Evolutionary conservation across 2,329 filamentous ascomycete genomes (phyloP).

Genomic region (Aspergillus sp.): DNA sequence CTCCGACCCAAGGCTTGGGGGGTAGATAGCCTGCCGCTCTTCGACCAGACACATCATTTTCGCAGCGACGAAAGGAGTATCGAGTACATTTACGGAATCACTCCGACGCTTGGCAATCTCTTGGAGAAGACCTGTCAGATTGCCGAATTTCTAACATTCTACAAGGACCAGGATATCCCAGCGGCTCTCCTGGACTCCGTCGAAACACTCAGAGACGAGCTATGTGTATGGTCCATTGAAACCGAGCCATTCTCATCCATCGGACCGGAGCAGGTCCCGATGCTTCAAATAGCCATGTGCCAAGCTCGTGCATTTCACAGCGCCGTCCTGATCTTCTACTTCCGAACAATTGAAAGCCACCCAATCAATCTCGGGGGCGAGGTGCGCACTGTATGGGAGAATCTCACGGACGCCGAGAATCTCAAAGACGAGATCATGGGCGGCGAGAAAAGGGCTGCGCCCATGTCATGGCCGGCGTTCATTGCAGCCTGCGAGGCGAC

Average conservation of each 20-base stretch:
- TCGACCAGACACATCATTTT: slow-evolving; percentile 3
- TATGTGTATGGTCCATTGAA: slow-evolving; percentile 3
- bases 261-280: background rate
- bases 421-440: slow-evolving; percentile 7
- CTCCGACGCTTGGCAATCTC: slow-evolving; percentile 10
- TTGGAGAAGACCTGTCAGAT: slow-evolving; percentile 10
- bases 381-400: slow-evolving; percentile 6
- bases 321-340: slow-evolving; percentile 9
- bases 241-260: slow-evolving; percentile 3
- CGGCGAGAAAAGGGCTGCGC: slow-evolving; percentile 9
- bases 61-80: slow-evolving; percentile 4
- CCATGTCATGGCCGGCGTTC: slow-evolving; percentile 16
- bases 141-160: slow-evolving; percentile 3
- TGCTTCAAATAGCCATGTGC: slow-evolving; percentile 7
- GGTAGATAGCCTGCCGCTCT: background rate
- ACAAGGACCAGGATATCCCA: background rate
- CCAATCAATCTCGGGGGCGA: slow-evolving; percentile 1
- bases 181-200: background rate
- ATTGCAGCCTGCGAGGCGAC: slow-evolving; percentile 14
- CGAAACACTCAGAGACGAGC: background rate
- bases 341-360: slow-evolving; percentile 7
- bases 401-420: slow-evolving; percentile 10
- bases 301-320: slow-evolving; percentile 11
- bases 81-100: slow-evolving; percentile 14
- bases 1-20: slow-evolving; percentile 3